Base-by-base conservation (phyloP, 1,284 basidiomycete species). In the Grifola frondosa region DNA sequence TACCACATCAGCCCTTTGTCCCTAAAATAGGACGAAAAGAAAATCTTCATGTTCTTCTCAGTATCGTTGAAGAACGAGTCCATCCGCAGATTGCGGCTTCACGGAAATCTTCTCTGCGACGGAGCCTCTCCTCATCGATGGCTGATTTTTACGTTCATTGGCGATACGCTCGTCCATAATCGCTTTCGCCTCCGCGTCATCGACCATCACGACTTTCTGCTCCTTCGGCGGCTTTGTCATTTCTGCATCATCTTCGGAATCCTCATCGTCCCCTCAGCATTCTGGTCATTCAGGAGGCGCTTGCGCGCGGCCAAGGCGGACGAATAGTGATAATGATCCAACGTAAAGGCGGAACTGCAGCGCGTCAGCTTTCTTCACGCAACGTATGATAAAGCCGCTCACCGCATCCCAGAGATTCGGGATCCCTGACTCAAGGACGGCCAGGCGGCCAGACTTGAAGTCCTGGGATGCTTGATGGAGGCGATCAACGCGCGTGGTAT, bases 1-100 rank as follows among this genome's bases (percentile, higher is more conserved):
- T 53, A 84, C 83, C 76, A 86, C 36, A 80, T 68, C 35, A 87
- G 66, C 8, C 84, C 84, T 40, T 79, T 73, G 39, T 80, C 72
- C 19, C 75, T 70, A 66, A 79, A 80, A 50, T 78, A 77, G 4
- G 78, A 80, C 0, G 82, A 84, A 39, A 89, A 69, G 60, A 85
- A 88, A 7, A 84, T 66, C 41, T 71, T 73, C 22, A 79, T 61
- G 15, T 64, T 59, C 2, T 54, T 54, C 51, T 78, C 80, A 0
- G 84, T 81, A 42, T 85, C 70, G 46, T 70, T 60, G 33, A 87
- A 62, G 62, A 88, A 88, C 3, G 59, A 55, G 1, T 71, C 56
- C 48, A 79, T 63, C 25, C 54, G 57, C 34, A 45, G 41, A 25
- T 71, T 72, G 22, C 74, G 70, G 30, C 71, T 36, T 74, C 71